A percentile compares a stretch with the other conserved stretches of the same genome.
phyloP scores from a whole-genome alignment of 305 asterid genomes.

The Ilex paraguariensis region DNA sequence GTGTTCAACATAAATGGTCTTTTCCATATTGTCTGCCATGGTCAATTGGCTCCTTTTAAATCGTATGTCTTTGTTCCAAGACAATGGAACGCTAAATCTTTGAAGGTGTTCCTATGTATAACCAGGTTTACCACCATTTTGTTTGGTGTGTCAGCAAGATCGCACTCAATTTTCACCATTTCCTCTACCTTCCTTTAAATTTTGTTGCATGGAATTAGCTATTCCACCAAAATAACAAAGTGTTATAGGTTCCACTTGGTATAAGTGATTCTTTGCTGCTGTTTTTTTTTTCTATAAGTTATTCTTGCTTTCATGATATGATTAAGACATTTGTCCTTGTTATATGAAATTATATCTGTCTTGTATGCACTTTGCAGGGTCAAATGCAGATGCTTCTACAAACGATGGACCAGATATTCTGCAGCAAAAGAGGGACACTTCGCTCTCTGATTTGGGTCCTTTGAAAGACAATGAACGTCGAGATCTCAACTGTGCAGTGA shows the following conservation, averaged over 20 bases:
- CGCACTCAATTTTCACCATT: too few relatives aligned
- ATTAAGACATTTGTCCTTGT: conserved; percentile 7
- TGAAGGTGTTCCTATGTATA: too few relatives aligned
- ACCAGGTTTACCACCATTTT: too few relatives aligned
- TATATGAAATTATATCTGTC: conserved; percentile 23
- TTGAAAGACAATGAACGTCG: conserved; percentile 81
- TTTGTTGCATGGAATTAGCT: not conserved
- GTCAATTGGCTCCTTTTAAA: not conserved
- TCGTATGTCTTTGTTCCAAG: conserved; percentile 11
- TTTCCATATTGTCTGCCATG: not conserved
- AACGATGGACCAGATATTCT: conserved; percentile 42
- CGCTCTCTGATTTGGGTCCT: conserved; percentile 85
- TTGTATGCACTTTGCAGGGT: conserved; percentile 41
- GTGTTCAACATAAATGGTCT: not conserved
- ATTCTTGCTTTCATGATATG: conserved; percentile 9
- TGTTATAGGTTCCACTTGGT: conserved; percentile 1
- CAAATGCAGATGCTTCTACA: conserved; percentile 29
- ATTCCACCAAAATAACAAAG: not conserved
- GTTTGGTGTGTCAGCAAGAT: too few relatives aligned
- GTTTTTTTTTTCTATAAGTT: not conserved
- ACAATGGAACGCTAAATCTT: not conserved
- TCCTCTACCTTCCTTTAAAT: not conserved
- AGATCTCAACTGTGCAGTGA: conserved; percentile 94
- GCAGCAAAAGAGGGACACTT: conserved; percentile 37
- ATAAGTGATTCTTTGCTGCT: too few relatives aligned